phyloP scores from a whole-genome alignment of 176 grass and related monocot species.

The Oropetium thomaeum region DNA sequence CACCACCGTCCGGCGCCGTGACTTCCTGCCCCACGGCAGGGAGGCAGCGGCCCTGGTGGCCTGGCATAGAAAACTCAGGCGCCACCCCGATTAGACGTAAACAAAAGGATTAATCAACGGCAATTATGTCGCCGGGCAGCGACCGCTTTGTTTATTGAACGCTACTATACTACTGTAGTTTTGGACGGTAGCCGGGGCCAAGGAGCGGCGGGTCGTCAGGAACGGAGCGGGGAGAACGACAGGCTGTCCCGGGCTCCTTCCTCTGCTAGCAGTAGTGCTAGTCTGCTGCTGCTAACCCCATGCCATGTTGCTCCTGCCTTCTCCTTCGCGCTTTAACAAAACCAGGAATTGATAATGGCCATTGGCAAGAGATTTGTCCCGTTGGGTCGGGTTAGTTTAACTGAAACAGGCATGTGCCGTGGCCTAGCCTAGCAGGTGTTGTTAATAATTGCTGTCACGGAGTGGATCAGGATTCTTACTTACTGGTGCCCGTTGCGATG shows the following conservation, averaged over 20 bases:
- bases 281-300: background rate
- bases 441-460: background rate
- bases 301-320: conserved; percentile 5
- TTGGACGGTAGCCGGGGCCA: conserved; percentile 25
- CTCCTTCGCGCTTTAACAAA: background rate
- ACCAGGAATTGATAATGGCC: background rate
- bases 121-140: background rate
- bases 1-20: background rate
- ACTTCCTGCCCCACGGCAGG: conserved; percentile 40
- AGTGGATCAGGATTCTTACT: background rate
- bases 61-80: conserved; percentile 4
- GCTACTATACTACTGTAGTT: no score
- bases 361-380: background rate
- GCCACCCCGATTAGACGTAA: background rate
- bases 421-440: no score
- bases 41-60: conserved; percentile 39
- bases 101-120: background rate
- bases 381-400: background rate
- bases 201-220: background rate
- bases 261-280: background rate
- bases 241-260: conserved; percentile 6
- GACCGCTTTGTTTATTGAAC: conserved; percentile 30
- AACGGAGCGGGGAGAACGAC: background rate
- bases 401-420: background rate
- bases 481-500: background rate